These are phyloP conservation scores for Singerocomus inundabilis DNA, from an alignment of 1,284 basidiomycete species.

Conservation along the genomic window DNA sequence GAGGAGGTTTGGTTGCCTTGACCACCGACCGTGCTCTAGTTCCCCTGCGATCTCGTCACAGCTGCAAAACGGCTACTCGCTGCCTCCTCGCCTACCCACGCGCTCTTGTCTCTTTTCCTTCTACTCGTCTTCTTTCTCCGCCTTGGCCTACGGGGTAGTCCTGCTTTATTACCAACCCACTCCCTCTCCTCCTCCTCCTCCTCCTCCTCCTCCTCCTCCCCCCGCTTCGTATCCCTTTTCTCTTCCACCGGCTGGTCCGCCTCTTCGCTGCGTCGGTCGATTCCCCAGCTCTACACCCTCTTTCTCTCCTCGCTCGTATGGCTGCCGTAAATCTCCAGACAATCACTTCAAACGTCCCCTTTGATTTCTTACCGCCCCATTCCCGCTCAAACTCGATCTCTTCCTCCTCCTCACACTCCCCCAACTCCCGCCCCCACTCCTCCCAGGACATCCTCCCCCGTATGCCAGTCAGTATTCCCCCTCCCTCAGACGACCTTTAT, in stretches of 20 bases:
- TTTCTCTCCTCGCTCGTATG: slow-evolving; percentile 43
- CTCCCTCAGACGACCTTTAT: slow-evolving; percentile 64
- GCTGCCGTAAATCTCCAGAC: slow-evolving; percentile 72
- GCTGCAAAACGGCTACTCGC: slow-evolving; percentile 18
- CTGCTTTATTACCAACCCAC: slow-evolving; percentile 5
- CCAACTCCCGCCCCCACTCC: slow-evolving; percentile 71
- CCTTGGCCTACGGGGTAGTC: slow-evolving; percentile 27
- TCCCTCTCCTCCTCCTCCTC: slow-evolving; percentile 1
- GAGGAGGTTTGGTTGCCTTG: slow-evolving; percentile 55
- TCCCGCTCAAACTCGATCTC: slow-evolving; percentile 77
- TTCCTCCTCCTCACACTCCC: slow-evolving; percentile 66
- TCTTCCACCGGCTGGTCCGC: slow-evolving; percentile 36
- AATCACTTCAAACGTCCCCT: slow-evolving; percentile 60
- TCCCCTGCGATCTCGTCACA: slow-evolving; percentile 31
- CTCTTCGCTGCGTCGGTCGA: slow-evolving; percentile 36
- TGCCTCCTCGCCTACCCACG: slow-evolving; percentile 11
- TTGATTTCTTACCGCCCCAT: slow-evolving; percentile 70
- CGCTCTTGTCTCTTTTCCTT: slow-evolving; percentile 11
- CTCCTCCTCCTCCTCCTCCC: background rate
- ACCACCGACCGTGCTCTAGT: slow-evolving; percentile 48
- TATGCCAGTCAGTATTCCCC: slow-evolving; percentile 48
- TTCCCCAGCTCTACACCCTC: slow-evolving; percentile 40
- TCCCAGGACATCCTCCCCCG: slow-evolving; percentile 60
- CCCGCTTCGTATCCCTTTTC: slow-evolving; percentile 9
- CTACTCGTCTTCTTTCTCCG: slow-evolving; percentile 7